Evolutionary conservation across 345 rosid species (phyloP), one percentile per base, ranked within the genome.

Genomic region (Camelina neglecta): DNA sequence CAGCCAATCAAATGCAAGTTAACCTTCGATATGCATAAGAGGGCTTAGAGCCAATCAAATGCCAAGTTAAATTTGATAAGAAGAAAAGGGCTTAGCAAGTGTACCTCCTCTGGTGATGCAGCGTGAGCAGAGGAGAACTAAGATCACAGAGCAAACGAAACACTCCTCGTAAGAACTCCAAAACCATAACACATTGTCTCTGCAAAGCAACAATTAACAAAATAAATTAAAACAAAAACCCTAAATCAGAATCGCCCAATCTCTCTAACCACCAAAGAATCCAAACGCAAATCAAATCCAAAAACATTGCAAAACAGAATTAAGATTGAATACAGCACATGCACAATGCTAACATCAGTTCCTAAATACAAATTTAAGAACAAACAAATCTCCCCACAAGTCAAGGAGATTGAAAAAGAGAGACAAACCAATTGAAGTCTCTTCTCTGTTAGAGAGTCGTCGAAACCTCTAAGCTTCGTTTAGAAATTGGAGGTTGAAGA

Each of bases 171-270:
- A 45, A 8, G 4, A 63, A 55, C 20, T 45, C 53, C 61, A 62
- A 61, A 57, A 8, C 74, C 64, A 72, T 35, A 66, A 60, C 74
- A 73, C 81, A 73, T 78, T 80, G 59, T 49, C 79, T 82, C 84
- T 66, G 77, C 60, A 29, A 29, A 29, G 31, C 31, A 83, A 74
- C 64, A 29, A 55, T 64, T 2, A 2, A 51, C 23, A 11, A 18
- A 38, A 26, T 26, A 26, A 26, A 26, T 2, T 26, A 26, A 64
- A 81, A 58, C 69, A 57, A 78, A 81, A 86, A 82, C 86, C 86
- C 89, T 81, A 82, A 79, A 72, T 76, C 69, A 67, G 53, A 79
- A 61, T 39, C 31, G 65, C 49, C 49, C 47, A 38, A 41, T 65
- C 71, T 65, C 71, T 57, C 33, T 41, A 57, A 60, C 29, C 47